Evolutionary conservation across 108 stramenopile species (phyloP).

Genomic region (Cyclotella sp.): DNA sequence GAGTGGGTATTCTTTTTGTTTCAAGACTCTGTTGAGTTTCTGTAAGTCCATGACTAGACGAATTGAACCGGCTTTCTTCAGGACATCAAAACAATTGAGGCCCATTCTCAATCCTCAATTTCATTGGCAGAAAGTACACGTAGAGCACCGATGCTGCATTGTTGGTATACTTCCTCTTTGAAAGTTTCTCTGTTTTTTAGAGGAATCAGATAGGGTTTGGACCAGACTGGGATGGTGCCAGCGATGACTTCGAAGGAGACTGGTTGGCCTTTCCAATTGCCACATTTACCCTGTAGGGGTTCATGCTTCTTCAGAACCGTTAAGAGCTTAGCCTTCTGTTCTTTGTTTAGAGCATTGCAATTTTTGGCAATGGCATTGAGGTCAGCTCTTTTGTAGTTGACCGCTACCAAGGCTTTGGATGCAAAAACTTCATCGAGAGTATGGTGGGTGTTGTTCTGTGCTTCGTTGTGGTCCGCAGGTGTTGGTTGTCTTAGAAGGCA

Average conservation of each 20-base stretch:
- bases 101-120: constrained; percentile 11
- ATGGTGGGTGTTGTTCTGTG: too few relatives aligned
- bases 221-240: neutral
- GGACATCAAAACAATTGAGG: constrained; percentile 9
- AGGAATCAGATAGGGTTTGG: constrained; percentile 19
- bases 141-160: constrained; percentile 7
- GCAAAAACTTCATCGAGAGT: neutral
- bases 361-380: neutral
- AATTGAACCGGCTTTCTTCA: constrained; percentile 14
- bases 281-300: neutral
- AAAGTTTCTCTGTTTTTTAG: constrained; percentile 7
- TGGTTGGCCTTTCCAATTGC: neutral
- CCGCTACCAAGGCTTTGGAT: neutral
- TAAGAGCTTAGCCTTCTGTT: constrained; percentile 4
- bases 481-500: neutral
- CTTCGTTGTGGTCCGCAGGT: too few relatives aligned
- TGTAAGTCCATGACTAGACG: constrained; percentile 22
- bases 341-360: neutral
- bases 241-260: constrained; percentile 6
- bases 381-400: constrained; percentile 2
- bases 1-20: constrained; percentile 1
- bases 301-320: neutral
- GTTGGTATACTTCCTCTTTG: constrained; percentile 13
- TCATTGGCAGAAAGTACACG: constrained; percentile 1
- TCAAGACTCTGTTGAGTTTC: constrained; percentile 1